These are phyloP conservation scores for Diplodia sapinea DNA, from an alignment of 2,329 filamentous ascomycete genomes.

Conservation along the genomic window DNA sequence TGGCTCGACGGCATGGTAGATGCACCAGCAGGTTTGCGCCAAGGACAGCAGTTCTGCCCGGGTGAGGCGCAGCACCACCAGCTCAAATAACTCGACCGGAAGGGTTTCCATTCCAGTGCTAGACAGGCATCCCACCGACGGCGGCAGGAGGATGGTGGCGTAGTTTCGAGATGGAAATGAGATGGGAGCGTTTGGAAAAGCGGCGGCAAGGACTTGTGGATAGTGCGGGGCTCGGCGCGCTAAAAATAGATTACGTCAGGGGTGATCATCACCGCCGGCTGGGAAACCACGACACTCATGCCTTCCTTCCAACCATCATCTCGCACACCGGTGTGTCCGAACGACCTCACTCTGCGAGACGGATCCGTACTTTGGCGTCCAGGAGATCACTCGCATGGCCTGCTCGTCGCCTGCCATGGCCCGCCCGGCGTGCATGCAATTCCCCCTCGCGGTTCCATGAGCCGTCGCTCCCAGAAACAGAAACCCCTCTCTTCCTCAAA, in stretches of 20 bases:
- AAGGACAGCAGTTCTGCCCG: neutral
- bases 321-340: neutral
- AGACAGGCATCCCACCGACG: neutral
- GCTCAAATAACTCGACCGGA: neutral
- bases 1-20: neutral
- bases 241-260: conserved; percentile 3
- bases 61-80: neutral
- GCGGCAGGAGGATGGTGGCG: neutral
- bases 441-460: neutral
- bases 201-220: neutral
- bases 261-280: neutral
- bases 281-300: neutral
- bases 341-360: neutral
- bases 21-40: neutral
- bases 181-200: neutral
- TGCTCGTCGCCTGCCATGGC: neutral
- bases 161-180: neutral
- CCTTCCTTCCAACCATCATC: neutral
- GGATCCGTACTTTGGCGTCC: too few relatives aligned
- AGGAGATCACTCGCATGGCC: neutral
- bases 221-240: neutral
- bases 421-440: neutral
- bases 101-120: neutral
- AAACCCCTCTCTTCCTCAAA: conserved; percentile 1
- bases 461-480: neutral